A percentile compares a stretch with the other conserved stretches of the same genome.
Evolutionary conservation across 2,329 filamentous ascomycete genomes (phyloP).

Genomic region (Aspergillus unguis): DNA sequence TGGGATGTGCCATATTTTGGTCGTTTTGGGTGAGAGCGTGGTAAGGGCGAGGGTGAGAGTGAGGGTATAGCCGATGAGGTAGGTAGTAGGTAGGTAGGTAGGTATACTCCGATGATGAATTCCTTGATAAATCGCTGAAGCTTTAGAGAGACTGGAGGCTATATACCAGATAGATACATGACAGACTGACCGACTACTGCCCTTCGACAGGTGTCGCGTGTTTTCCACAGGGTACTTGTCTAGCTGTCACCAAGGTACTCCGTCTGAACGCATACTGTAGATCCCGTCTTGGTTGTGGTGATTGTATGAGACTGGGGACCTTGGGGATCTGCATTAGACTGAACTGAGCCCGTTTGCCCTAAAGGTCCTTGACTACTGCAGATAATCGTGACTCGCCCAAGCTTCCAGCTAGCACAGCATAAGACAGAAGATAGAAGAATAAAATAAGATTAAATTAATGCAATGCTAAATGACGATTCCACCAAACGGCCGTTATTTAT

Average conservation of each 20-base stretch:
- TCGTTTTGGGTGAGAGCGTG: neutral
- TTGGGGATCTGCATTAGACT: constrained; percentile 17
- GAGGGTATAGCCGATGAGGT: neutral
- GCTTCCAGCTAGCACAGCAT: too few species aligned
- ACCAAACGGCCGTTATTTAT: neutral
- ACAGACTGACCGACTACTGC: neutral
- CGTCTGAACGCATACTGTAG: neutral
- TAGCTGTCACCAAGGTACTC: constrained; percentile 31
- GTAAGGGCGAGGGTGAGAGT: neutral
- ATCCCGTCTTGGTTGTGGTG: constrained; percentile 1
- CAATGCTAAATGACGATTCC: too few species aligned
- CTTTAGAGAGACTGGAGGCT: neutral
- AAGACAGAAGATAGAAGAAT: too few species aligned
- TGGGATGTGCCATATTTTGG: constrained; percentile 3
- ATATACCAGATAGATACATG: neutral
- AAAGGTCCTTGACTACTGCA: too few species aligned
- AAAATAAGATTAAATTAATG: too few species aligned
- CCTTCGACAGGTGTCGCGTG: neutral
- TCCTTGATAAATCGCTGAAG: too few species aligned
- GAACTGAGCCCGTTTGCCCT: neutral
- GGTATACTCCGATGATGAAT: too few species aligned
- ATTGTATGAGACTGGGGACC: constrained; percentile 23
- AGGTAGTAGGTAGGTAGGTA: neutral
- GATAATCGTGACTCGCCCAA: too few species aligned
- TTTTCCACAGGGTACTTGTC: constrained; percentile 32